phyloP scores from a whole-genome alignment of 768 basidiomycete species.

The Psilocybe cyanescens region DNA sequence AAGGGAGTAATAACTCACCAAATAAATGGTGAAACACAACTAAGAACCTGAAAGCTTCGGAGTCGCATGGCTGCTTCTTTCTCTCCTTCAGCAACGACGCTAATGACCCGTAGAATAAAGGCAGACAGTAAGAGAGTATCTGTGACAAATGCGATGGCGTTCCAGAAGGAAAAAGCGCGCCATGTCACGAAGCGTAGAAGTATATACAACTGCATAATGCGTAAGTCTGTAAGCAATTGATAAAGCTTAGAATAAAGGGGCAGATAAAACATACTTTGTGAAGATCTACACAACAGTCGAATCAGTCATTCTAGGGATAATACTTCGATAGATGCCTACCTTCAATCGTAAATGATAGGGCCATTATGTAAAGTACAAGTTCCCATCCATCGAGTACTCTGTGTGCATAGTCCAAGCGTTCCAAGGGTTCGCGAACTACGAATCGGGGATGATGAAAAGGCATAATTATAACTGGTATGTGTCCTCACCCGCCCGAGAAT shows the following conservation, averaged over 20 bases:
- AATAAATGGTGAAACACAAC: conserved; percentile 86
- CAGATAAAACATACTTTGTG: conserved; percentile 47
- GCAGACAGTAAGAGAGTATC: conserved; percentile 75
- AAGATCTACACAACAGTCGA: conserved; percentile 40
- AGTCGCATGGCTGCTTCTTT: conserved; percentile 45
- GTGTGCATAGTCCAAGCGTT: conserved; percentile 61
- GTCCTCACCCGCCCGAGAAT: conserved; percentile 78
- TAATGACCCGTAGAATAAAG: conserved; percentile 71
- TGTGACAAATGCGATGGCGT: conserved; percentile 68
- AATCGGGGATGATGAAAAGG: conserved; percentile 5
- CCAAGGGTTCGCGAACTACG: conserved; percentile 76
- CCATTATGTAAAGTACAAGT: conserved; percentile 76
- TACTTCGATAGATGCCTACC: conserved; percentile 44
- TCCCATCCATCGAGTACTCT: conserved; percentile 80
- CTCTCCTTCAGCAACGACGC: conserved; percentile 45
- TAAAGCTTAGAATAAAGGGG: neutral
- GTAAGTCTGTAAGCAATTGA: neutral
- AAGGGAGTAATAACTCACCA: conserved; percentile 56
- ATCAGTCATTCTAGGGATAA: neutral
- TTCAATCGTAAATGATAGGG: conserved; percentile 78
- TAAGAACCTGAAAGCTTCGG: conserved; percentile 85
- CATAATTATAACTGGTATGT: neutral
- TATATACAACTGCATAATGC: conserved; percentile 58
- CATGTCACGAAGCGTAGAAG: conserved; percentile 77
- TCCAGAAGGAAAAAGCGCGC: conserved; percentile 86